These are phyloP conservation scores for Plasmodium berghei DNA, from an alignment of 169 alveolate species.

Conservation along the genomic window DNA sequence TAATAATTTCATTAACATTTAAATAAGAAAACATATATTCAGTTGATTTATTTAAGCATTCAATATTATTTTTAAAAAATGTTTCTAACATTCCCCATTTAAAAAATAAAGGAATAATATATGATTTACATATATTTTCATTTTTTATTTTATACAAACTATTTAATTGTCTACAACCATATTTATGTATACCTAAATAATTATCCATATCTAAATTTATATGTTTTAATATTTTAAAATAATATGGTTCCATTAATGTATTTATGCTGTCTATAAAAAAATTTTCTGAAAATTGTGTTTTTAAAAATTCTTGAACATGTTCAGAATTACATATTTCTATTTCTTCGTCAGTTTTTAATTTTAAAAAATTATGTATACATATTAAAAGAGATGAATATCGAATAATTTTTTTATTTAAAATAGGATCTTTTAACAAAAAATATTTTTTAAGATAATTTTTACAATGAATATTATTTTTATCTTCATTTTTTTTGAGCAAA, in stretches of 20 bases:
- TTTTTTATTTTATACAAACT: slow-evolving; percentile 33
- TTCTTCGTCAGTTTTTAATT: slow-evolving; percentile 58
- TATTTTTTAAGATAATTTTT: not conserved
- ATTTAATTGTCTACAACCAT: slow-evolving; percentile 29
- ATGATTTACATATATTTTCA: slow-evolving; percentile 19
- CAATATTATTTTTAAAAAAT: slow-evolving; percentile 3
- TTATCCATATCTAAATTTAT: slow-evolving; percentile 32
- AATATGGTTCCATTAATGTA: slow-evolving; percentile 62
- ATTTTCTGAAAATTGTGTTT: slow-evolving; percentile 28
- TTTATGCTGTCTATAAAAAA: slow-evolving; percentile 52
- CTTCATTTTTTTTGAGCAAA: slow-evolving; percentile 1
- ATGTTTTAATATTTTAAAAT: slow-evolving; percentile 64
- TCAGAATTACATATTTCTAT: slow-evolving; percentile 40
- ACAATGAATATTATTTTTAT: not conserved
- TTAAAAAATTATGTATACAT: slow-evolving; percentile 58
- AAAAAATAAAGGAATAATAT: slow-evolving; percentile 45
- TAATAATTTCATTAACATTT: not conserved
- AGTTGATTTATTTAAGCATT: slow-evolving; percentile 28
- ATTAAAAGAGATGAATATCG: slow-evolving; percentile 38
- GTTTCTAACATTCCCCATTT: slow-evolving; percentile 40
- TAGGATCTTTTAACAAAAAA: not conserved
- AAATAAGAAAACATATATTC: slow-evolving; percentile 8
- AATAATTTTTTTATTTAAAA: slow-evolving; percentile 35
- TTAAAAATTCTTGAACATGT: slow-evolving; percentile 40
- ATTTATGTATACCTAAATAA: slow-evolving; percentile 35